phyloP scores from a whole-genome alignment of 2,329 filamentous ascomycete genomes.

The Alternaria angustiovoidea region DNA sequence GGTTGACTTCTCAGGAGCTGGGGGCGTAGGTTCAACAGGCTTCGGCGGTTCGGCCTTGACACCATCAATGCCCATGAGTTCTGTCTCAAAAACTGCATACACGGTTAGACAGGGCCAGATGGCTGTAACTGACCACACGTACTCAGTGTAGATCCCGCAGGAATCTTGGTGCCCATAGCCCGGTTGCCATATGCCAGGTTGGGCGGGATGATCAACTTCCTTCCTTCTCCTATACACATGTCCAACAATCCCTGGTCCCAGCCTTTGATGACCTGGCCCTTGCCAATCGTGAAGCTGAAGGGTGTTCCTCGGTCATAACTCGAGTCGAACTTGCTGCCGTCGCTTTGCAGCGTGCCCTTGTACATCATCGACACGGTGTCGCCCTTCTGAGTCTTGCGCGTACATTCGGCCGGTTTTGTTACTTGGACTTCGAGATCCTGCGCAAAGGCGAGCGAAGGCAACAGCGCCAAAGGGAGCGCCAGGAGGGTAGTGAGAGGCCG shows the following conservation, averaged over 20 bases:
- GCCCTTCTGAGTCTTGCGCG: slow-evolving; percentile 55
- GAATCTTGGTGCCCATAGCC: slow-evolving; percentile 74
- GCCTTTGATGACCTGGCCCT: slow-evolving; percentile 87
- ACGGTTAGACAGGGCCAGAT: slow-evolving; percentile 21
- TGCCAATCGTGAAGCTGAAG: slow-evolving; percentile 80
- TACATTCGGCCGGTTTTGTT: slow-evolving; percentile 53
- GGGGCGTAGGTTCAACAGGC: slow-evolving; percentile 1
- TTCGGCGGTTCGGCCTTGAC: slow-evolving; percentile 34
- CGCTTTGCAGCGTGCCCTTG: slow-evolving; percentile 58
- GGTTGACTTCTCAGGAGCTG: slow-evolving; percentile 7
- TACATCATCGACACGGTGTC: slow-evolving; percentile 60
- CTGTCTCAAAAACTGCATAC: slow-evolving; percentile 82
- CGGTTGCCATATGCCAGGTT: slow-evolving; percentile 82
- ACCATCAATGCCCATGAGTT: slow-evolving; percentile 81
- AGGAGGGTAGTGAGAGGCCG: slow-evolving; percentile 35
- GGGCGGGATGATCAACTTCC: slow-evolving; percentile 87
- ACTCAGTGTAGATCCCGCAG: slow-evolving; percentile 79
- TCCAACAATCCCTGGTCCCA: slow-evolving; percentile 91
- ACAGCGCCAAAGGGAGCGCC: slow-evolving; percentile 32
- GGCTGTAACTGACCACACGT: slow-evolving; percentile 40
- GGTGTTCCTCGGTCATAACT: slow-evolving; percentile 79
- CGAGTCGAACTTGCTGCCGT: slow-evolving; percentile 84
- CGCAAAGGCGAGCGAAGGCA: slow-evolving; percentile 33
- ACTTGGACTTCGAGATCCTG: slow-evolving; percentile 53
- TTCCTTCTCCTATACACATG: slow-evolving; percentile 97